Percentiles rank a stretch among this genome's conserved stretches.
Evolutionary conservation across 2,329 filamentous ascomycete species (phyloP).

Genomic region (Raffaelea ambrosiae): DNA sequence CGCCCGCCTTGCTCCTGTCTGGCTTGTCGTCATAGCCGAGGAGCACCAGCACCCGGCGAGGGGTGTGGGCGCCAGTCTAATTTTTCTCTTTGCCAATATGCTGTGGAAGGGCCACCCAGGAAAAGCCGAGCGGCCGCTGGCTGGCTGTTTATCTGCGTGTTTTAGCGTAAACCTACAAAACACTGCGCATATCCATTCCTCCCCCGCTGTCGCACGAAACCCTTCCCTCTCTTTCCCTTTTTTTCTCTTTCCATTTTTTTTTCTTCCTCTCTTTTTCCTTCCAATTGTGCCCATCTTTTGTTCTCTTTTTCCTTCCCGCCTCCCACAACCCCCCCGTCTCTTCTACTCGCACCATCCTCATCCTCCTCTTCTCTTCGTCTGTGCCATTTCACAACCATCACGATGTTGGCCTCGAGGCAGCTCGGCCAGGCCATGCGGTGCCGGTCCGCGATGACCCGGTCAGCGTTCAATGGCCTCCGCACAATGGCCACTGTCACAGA

Average conservation of each 20-base stretch:
- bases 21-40: constrained; percentile 22
- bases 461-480: constrained; percentile 49
- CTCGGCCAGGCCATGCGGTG: constrained; percentile 40
- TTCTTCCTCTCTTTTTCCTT: constrained; percentile 4
- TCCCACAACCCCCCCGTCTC: too few relatives aligned
- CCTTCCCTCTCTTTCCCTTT: constrained; percentile 5
- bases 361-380: background rate
- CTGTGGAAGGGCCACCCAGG: constrained; percentile 14
- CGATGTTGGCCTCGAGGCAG: constrained; percentile 64
- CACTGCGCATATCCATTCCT: constrained; percentile 17
- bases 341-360: background rate
- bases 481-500: constrained; percentile 79
- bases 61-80: constrained; percentile 1
- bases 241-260: constrained; percentile 8
- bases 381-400: constrained; percentile 21
- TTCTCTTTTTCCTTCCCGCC: background rate
- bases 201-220: constrained; percentile 1
- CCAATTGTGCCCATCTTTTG: background rate
- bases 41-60: constrained; percentile 7
- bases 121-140: constrained; percentile 8
- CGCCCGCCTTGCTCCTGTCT: constrained; percentile 13
- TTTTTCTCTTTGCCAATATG: background rate
- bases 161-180: constrained; percentile 18
- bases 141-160: constrained; percentile 9
- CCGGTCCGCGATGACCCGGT: constrained; percentile 53